A percentile compares a stretch with the other conserved stretches of the same genome.
These are phyloP conservation scores for Aquanectria penicillioides DNA, from an alignment of 2,329 filamentous ascomycete species.

Conservation along the genomic window DNA sequence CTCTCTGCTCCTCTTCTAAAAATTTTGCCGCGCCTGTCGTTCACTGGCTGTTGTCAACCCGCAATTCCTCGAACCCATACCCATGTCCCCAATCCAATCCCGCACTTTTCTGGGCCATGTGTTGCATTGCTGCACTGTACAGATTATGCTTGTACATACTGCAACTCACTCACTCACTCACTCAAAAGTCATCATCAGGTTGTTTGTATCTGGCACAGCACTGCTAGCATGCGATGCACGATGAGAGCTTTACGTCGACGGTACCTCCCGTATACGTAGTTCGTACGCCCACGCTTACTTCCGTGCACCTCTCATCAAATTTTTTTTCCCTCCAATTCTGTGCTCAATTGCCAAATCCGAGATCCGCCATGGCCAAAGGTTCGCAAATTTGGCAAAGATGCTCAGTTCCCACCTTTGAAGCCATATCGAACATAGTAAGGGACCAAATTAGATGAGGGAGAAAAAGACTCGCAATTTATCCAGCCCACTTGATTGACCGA, in stretches of 20 bases:
- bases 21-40: slow-evolving; percentile 29
- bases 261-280: background rate
- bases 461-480: slow-evolving; percentile 25
- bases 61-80: slow-evolving; percentile 20
- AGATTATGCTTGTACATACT: background rate
- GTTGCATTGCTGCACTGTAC: background rate
- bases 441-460: slow-evolving; percentile 9
- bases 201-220: background rate
- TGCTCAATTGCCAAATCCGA: slow-evolving; percentile 8
- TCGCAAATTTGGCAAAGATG: slow-evolving; percentile 13
- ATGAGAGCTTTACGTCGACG: background rate
- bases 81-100: slow-evolving; percentile 19
- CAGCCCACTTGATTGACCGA: slow-evolving; percentile 36
- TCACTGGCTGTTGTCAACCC: slow-evolving; percentile 12
- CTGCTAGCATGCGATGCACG: background rate
- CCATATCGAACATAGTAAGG: slow-evolving; percentile 7
- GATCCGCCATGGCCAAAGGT: slow-evolving; percentile 5
- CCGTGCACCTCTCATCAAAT: slow-evolving; percentile 2
- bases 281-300: background rate
- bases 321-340: background rate
- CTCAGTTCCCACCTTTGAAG: slow-evolving; percentile 8
- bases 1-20: slow-evolving; percentile 11
- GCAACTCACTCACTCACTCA: background rate
- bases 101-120: background rate
- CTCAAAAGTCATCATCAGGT: too few relatives aligned